Evolutionary conservation across 805 yeast genomes (phyloP).

Genomic region (Teunomyces barrocoloradensis): DNA sequence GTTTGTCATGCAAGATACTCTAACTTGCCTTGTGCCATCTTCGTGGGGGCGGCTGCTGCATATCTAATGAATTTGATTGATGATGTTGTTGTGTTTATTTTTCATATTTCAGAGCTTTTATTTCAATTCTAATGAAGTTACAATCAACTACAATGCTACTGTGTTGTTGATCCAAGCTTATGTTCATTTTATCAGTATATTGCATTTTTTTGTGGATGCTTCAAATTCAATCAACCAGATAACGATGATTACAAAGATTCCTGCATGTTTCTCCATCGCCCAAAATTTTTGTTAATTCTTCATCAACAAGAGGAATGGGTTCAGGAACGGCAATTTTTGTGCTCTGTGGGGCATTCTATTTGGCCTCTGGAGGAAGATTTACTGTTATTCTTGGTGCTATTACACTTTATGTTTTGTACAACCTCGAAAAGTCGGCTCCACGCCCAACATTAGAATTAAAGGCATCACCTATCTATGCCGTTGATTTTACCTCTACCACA

Average conservation of each 20-base stretch:
- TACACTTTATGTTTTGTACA: not conserved
- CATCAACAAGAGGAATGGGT: conserved; percentile 8
- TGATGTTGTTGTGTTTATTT: no score
- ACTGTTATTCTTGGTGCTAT: conserved; percentile 18
- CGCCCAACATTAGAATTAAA: conserved; percentile 1
- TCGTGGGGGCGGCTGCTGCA: not conserved
- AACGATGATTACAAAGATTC: not conserved
- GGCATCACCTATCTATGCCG: conserved; percentile 36
- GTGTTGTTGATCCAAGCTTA: no score
- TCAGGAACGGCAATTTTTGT: conserved; percentile 13
- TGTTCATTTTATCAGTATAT: not conserved
- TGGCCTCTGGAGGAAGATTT: conserved; percentile 44
- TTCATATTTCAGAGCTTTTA: not conserved
- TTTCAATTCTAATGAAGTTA: not conserved
- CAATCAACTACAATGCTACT: no score
- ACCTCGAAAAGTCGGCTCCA: not conserved
- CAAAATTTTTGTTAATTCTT: not conserved
- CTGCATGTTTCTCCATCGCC: conserved; percentile 1
- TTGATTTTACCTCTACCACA: conserved; percentile 41
- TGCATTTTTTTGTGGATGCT: not conserved
- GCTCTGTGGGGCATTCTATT: conserved; percentile 27
- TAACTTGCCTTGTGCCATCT: no score
- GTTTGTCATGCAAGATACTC: no score
- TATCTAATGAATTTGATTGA: no score
- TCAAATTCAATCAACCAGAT: not conserved